Evolutionary conservation across 768 basidiomycete species (phyloP).

Genomic region (Leucocoprinus leucothites): DNA sequence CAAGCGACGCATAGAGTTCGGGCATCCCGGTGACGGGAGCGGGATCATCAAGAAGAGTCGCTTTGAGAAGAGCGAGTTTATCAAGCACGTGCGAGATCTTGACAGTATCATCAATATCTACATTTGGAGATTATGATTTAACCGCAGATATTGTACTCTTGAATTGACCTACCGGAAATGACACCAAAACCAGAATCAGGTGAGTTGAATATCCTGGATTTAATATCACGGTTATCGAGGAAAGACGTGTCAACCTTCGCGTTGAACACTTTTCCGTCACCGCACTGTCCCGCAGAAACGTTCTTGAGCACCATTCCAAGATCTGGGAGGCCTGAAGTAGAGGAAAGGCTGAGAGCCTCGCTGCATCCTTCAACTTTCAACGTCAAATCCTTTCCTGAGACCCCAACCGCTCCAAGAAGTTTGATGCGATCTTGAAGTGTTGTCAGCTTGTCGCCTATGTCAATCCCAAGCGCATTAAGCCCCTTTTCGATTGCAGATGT

Average conservation of each 20-base stretch:
- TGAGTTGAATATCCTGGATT: constrained; percentile 32
- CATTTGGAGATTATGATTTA: neutral
- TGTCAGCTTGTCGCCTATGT: constrained; percentile 25
- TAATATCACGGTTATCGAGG: constrained; percentile 21
- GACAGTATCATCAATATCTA: constrained; percentile 44
- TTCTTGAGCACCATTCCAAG: constrained; percentile 32
- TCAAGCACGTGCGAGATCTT: constrained; percentile 40
- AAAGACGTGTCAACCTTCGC: constrained; percentile 19
- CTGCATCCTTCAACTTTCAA: constrained; percentile 31
- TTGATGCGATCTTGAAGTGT: constrained; percentile 27
- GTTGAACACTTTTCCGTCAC: constrained; percentile 10
- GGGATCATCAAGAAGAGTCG: constrained; percentile 38
- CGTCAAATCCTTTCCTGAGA: constrained; percentile 28
- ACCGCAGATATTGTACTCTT: neutral
- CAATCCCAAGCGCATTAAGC: constrained; percentile 26
- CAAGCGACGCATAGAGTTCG: constrained; percentile 34
- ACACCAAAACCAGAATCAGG: constrained; percentile 37
- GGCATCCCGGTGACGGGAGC: constrained; percentile 44
- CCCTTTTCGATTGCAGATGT: constrained; percentile 19
- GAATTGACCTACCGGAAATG: constrained; percentile 33
- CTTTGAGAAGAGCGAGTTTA: constrained; percentile 27
- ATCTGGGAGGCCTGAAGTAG: constrained; percentile 28
- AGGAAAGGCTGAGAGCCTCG: constrained; percentile 18
- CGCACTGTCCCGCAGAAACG: constrained; percentile 30
- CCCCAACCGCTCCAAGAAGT: constrained; percentile 30